phyloP scores from a whole-genome alignment of 768 basidiomycete species.

The Mycena venus region DNA sequence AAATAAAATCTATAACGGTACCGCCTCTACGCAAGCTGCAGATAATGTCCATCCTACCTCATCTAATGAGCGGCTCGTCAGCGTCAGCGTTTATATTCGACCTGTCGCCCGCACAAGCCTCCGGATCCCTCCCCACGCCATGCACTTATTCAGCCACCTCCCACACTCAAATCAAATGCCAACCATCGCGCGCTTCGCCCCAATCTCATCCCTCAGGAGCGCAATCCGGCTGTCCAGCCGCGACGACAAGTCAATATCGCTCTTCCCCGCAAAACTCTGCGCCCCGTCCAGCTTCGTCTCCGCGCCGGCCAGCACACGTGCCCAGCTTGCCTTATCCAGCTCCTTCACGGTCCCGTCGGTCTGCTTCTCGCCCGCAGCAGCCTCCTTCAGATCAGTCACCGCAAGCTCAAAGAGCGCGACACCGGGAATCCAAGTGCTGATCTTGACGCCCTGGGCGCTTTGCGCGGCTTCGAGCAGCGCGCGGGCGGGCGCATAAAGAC shows the following conservation, averaged over 20 bases:
- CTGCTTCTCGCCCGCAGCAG: constrained; percentile 44
- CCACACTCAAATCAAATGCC: constrained; percentile 39
- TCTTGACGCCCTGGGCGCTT: constrained; percentile 55
- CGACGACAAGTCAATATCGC: constrained; percentile 72
- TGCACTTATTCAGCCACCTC: too few species aligned
- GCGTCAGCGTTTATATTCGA: too few species aligned
- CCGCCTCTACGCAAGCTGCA: too few species aligned
- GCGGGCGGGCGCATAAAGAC: constrained; percentile 59
- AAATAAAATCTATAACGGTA: too few species aligned
- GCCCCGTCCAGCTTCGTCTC: constrained; percentile 66
- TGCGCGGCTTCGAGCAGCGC: constrained; percentile 67
- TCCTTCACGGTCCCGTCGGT: constrained; percentile 13
- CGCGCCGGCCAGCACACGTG: constrained; percentile 60
- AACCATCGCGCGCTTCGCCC: constrained; percentile 67
- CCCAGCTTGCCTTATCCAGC: constrained; percentile 61
- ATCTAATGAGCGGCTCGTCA: too few species aligned
- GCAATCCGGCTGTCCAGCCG: constrained; percentile 77
- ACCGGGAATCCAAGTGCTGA: constrained; percentile 77
- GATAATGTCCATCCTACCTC: too few species aligned
- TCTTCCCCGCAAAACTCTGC: constrained; percentile 59
- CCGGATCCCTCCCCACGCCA: too few species aligned
- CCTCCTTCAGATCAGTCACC: constrained; percentile 76
- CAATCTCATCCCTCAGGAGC: constrained; percentile 81
- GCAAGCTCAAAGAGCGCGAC: constrained; percentile 79
- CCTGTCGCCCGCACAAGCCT: too few species aligned